phyloP scores from a whole-genome alignment of 208 protist genomes.

The Leishmania tropica region DNA sequence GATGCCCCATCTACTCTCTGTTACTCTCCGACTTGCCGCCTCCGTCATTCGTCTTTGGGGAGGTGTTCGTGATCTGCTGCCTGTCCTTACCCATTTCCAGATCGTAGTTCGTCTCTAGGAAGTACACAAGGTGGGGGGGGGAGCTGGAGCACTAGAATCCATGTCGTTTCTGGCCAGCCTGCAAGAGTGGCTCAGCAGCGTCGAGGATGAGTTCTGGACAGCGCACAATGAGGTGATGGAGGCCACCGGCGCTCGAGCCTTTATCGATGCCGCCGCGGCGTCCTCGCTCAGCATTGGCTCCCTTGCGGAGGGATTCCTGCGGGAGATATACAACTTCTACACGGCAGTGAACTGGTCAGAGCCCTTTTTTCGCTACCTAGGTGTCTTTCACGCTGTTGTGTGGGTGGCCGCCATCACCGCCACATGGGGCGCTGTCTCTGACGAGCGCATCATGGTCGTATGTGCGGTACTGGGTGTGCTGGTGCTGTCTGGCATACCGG shows the following conservation, averaged over 20 bases:
- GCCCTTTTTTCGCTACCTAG: constrained; percentile 72
- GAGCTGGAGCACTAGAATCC: background rate
- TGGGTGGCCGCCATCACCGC: constrained; percentile 26
- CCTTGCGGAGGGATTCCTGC: background rate
- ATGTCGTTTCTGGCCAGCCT: background rate
- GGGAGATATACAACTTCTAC: constrained; percentile 38
- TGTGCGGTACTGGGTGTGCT: constrained; percentile 17
- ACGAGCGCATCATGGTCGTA: constrained; percentile 43
- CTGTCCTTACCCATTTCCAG: background rate
- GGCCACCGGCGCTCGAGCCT: constrained; percentile 9
- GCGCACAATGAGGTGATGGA: constrained; percentile 40
- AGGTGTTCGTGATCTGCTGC: background rate
- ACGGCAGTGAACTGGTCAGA: constrained; percentile 72
- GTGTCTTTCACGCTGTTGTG: constrained; percentile 51
- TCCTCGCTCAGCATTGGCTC: background rate
- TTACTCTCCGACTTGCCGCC: background rate
- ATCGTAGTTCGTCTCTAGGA: background rate
- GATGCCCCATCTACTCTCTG: background rate
- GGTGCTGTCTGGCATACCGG: constrained; percentile 30
- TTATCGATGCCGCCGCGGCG: background rate
- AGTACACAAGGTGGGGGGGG: background rate
- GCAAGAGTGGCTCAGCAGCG: constrained; percentile 6
- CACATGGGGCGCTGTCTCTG: constrained; percentile 36
- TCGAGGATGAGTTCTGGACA: constrained; percentile 27
- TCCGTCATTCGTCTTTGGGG: background rate